Base-by-base conservation (phyloP, 352 stramenopile species). In the Pythium biforme region DNA sequence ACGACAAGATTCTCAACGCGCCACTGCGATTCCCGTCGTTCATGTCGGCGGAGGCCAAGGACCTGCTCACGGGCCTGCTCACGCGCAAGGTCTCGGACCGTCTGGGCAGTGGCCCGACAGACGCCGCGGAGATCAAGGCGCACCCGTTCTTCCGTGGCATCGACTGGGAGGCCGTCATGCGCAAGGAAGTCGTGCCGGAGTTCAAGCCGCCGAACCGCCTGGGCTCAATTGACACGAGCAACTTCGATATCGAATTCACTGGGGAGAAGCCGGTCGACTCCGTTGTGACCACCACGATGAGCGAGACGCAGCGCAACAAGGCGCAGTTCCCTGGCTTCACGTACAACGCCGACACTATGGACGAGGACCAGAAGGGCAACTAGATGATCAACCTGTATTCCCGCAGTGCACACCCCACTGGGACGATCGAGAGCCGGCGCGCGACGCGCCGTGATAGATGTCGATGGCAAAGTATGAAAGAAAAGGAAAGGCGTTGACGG, bases 161-260 rank as follows among this genome's bases (percentile, higher is more conserved):
- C 61, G 91, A 98, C 70, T 98, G 89, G 81, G 89, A 97, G 55
- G 80, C 79, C 26, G 82, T 98, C 25, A 76, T 93, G 55, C 75
- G 77, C 46, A 95, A 97, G 69, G 82, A 96, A 68, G 75, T 97
- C 46, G 74, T 86, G 54, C 90, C 94, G 0, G 89, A 97, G 69
- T 98, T 97, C 72, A 96, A 96, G 74, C 88, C 91, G 48, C 90
- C 88, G 40, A 92, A 92, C 74, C 79, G 81, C 48, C 77, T 94
- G 64, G 87, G 87, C 39, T 94, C 83, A 52, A 92, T 96, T 65
- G 93, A 98, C 75, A 97, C 91, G 56, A 93, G 86, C 75, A 98
- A 98, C 74, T 97, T 98, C 64, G 84, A 97, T 68, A 78, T 97
- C 46, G 92, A 98, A 61, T 98, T 98, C 64, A 98, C 94, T 55